These are phyloP conservation scores for Vitis hybrid DNA, from an alignment of 177 flowering plant genomes.

Conservation along the genomic window DNA sequence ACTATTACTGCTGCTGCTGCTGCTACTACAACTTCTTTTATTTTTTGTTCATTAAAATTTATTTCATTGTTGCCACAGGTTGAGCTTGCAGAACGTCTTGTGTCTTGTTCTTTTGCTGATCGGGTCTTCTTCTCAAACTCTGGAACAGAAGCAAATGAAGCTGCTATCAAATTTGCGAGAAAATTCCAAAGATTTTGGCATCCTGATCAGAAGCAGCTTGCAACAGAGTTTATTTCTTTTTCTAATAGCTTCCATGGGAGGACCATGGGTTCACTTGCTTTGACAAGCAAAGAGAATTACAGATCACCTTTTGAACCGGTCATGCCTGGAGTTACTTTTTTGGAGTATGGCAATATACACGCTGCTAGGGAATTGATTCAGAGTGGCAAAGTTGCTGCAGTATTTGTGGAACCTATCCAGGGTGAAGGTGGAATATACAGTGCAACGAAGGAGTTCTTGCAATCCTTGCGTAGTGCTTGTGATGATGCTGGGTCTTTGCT, in stretches of 20 bases:
- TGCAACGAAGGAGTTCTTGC: constrained; percentile 79
- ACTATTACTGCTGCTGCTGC: not conserved
- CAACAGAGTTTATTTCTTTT: constrained; percentile 73
- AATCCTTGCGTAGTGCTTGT: constrained; percentile 65
- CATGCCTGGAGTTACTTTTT: constrained; percentile 92
- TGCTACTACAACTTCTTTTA: not conserved
- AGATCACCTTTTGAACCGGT: constrained; percentile 88
- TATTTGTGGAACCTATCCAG: constrained; percentile 96
- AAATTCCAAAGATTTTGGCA: constrained; percentile 64
- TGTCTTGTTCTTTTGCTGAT: constrained; percentile 79
- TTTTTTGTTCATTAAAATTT: not conserved
- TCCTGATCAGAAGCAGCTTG: constrained; percentile 54
- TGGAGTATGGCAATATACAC: constrained; percentile 74
- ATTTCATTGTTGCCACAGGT: constrained; percentile 43
- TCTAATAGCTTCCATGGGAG: constrained; percentile 86
- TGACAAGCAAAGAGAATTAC: constrained; percentile 92
- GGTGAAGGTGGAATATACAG: constrained; percentile 96
- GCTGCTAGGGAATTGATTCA: constrained; percentile 55
- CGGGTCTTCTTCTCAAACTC: constrained; percentile 87
- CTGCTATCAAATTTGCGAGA: constrained; percentile 91
- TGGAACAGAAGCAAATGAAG: constrained; percentile 98
- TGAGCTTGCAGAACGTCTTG: constrained; percentile 79
- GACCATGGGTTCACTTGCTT: constrained; percentile 92
- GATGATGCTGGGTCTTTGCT: constrained; percentile 82
- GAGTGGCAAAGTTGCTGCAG: constrained; percentile 77